Conservation (phyloP, 176 grass and related monocot species). For the Cymbopogon citratus region DNA sequence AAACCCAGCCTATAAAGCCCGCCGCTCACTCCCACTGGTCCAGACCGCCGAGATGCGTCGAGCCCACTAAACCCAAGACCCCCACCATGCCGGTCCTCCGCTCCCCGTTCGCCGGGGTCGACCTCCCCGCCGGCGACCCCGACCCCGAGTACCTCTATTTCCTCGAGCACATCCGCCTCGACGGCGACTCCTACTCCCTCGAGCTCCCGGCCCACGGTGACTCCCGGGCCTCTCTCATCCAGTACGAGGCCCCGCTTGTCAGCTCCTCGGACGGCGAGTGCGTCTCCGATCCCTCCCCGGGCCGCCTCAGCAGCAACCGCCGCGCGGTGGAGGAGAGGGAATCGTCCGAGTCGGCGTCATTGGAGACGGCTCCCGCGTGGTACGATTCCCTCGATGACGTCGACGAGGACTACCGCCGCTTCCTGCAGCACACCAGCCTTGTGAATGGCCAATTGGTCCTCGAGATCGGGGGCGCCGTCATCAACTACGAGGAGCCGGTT, state of each 20-base stretch:
- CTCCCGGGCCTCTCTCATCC: conserved; percentile 19
- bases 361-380: conserved; percentile 10
- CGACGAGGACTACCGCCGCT: conserved; percentile 54
- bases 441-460: conserved; percentile 40
- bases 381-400: conserved; percentile 15
- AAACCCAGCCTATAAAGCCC: neutral
- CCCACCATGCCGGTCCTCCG: neutral
- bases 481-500: conserved; percentile 28
- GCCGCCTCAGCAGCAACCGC: neutral
- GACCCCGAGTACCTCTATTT: conserved; percentile 67
- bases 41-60: neutral
- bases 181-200: conserved; percentile 46
- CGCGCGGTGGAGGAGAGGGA: neutral
- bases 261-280: conserved; percentile 25
- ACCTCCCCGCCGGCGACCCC: conserved; percentile 20
- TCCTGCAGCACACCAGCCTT: conserved; percentile 40
- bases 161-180: conserved; percentile 42
- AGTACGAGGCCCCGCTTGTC: conserved; percentile 36
- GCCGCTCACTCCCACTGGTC: neutral
- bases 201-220: conserved; percentile 28
- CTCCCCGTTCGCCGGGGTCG: conserved; percentile 11
- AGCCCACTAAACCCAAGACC: neutral
- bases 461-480: conserved; percentile 18
- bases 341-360: neutral
- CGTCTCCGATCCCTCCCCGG: conserved; percentile 31